Base-by-base conservation (phyloP, 208 protist species). In the Acanthamoeba triangularis region DNA sequence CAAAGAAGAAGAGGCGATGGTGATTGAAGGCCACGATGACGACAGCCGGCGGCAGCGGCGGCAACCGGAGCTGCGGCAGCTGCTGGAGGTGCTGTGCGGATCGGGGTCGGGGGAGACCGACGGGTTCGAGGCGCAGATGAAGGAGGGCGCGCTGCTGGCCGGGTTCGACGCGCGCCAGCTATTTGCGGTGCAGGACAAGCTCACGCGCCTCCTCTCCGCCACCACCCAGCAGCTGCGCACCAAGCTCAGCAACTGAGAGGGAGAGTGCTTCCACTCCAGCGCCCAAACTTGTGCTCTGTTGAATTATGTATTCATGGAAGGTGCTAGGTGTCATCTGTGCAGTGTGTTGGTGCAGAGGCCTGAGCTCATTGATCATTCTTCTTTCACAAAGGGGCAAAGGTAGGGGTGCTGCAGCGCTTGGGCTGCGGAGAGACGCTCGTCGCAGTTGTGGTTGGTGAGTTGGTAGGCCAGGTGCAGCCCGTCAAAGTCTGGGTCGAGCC, bases 41-140 rank as follows among this genome's bases (percentile, higher is more conserved):
- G 33, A 37, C 69, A 1, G 37, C 30, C 30, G 69, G 28, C 10
- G 69, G 6, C 30, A n/a, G 3, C 23, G 69, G 7, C 30, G 23
- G 69, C 49, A 10, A 54, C 49, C 13, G 7, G 49, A 35, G 35
- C 72, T 82, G 41, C 44, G 44, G 23, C 13, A 35, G 28, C 2
- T 85, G 76, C 41, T 85, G 11, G 47, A 56, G 76, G 23, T 1
- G 76, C 76, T 85, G 76, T 85, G 76, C 41, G 37, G 76, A 18
- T 7, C 4, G 8, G 72, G 10, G 25, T 8, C 10, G 76, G 41
- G 18, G 23, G 44, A 85, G 69, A 35, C 69, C 11, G 30, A 8
- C 35, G 76, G 54, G 44, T 85, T 85, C 41, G 76, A 85, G 76
- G 76, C 76, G 76, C 76, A 85, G 76, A 56, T 85, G 23, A 20